Base-by-base conservation (phyloP, 257 asterid species). In the Solanum boliviense region DNA sequence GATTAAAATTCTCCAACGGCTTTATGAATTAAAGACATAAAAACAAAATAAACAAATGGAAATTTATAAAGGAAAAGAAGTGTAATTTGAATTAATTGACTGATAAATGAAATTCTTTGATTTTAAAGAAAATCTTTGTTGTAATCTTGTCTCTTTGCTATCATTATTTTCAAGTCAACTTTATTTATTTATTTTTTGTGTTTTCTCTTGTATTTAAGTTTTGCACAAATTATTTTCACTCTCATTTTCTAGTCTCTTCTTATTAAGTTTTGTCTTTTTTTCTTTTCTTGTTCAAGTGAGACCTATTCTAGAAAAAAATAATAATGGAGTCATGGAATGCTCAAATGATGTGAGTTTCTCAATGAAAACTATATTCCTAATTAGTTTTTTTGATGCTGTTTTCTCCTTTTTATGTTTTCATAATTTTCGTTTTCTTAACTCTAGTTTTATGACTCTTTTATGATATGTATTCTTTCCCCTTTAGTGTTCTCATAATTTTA, bases 261-360 rank as follows among this genome's bases (percentile, higher is more conserved):
- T 25, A 10, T 62, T 62, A 5, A 52, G 62, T 67, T 68, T 32
- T 68, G 13, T 67, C 35, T 11, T 36, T 36, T 7, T n/a, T 6
- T 36, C 62, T 16, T 52, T 36, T 15, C 15, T 25, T 39, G 65
- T 44, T 86, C 12, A 58, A 20, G 67, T 58, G 67, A 58, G 67
- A 10, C 52, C 46, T 85, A 29, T 29, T 75, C 15, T 38, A 23
- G 32, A 36, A 7, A 62, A 15, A 0, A 1, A 25, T 6, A 52
- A 52, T 86, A 62, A 86, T 86, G 88, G 88, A 27, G 9, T 44
- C 48, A 20, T 87, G 89, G 86, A 76, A 87, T 36, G 67, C 79
- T 36, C 89, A 87, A 34, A 76, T 32, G 62, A 87, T 88, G 89
- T 88, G 74, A 83, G 87, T 87, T 62, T 68, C 18, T 35, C 4